phyloP scores from a whole-genome alignment of 176 grass and related monocot genomes.

The Oryza longistaminata region DNA sequence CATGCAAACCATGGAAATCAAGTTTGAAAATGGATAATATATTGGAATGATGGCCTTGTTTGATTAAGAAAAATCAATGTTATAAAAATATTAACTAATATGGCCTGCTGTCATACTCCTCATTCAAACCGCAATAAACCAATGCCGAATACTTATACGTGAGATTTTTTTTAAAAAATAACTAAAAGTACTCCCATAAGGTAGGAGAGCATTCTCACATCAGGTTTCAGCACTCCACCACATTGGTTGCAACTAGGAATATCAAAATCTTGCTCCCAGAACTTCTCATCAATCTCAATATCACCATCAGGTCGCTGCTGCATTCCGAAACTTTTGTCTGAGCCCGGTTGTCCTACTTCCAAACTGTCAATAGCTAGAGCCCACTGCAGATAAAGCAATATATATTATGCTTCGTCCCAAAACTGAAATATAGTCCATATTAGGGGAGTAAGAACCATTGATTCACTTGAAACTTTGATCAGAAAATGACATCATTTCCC shows the following conservation, averaged over 20 bases:
- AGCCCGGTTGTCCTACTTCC: conserved; percentile 56
- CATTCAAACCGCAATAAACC: neutral
- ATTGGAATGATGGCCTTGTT: neutral
- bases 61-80: conserved; percentile 2
- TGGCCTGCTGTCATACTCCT: neutral
- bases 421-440: conserved; percentile 4
- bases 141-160: neutral
- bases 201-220: conserved; percentile 44
- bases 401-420: conserved; percentile 9
- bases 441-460: neutral
- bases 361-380: conserved; percentile 82
- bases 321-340: conserved; percentile 83
- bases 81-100: neutral
- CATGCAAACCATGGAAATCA: neutral
- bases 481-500: conserved; percentile 1
- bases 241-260: conserved; percentile 84
- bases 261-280: conserved; percentile 93
- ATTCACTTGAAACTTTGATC: neutral
- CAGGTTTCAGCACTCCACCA: conserved; percentile 89
- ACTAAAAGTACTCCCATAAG: conserved; percentile 10
- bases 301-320: conserved; percentile 94
- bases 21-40: neutral
- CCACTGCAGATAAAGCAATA: conserved; percentile 59
- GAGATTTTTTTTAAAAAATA: neutral
- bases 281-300: conserved; percentile 96